A percentile compares a stretch with the other conserved stretches of the same genome.
phyloP scores from a whole-genome alignment of 371 early-diverging fungal genomes.

The Mucor mucedo region DNA sequence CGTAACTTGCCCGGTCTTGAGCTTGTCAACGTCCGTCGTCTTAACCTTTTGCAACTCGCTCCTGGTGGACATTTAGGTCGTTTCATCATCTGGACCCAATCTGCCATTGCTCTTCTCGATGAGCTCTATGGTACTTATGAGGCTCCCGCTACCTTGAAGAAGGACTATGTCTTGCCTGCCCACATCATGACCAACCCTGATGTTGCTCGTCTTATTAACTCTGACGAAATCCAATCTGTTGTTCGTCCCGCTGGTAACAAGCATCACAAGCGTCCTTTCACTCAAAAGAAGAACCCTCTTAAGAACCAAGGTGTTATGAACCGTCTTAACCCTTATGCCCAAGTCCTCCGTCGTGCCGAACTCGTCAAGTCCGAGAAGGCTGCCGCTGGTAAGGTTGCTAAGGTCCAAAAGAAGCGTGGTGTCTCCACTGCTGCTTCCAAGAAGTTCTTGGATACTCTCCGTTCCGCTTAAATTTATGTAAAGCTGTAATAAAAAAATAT shows the following conservation, averaged over 20 bases:
- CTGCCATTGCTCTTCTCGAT: constrained; percentile 95
- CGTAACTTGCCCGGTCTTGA: constrained; percentile 99
- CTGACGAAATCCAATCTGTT: constrained; percentile 96
- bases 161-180: constrained; percentile 92
- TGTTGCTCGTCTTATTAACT: constrained; percentile 96
- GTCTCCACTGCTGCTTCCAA: constrained; percentile 52
- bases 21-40: constrained; percentile 87
- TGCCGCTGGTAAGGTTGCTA: constrained; percentile 69
- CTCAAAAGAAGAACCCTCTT: constrained; percentile 98
- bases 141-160: constrained; percentile 86
- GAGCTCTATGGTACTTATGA: constrained; percentile 93
- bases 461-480: constrained; percentile 57
- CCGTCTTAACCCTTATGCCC: constrained; percentile 97
- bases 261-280: constrained; percentile 86
- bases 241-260: constrained; percentile 86
- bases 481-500: neutral
- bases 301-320: constrained; percentile 91
- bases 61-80: constrained; percentile 99
- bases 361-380: constrained; percentile 68
- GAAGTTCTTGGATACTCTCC: constrained; percentile 70
- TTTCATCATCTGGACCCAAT: constrained; percentile 99
- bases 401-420: constrained; percentile 58
- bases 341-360: constrained; percentile 87
- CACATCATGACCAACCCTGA: constrained; percentile 94
- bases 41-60: constrained; percentile 98